Conservation (phyloP, 495 filamentous ascomycete species). For the Sordaria brevicollis region DNA sequence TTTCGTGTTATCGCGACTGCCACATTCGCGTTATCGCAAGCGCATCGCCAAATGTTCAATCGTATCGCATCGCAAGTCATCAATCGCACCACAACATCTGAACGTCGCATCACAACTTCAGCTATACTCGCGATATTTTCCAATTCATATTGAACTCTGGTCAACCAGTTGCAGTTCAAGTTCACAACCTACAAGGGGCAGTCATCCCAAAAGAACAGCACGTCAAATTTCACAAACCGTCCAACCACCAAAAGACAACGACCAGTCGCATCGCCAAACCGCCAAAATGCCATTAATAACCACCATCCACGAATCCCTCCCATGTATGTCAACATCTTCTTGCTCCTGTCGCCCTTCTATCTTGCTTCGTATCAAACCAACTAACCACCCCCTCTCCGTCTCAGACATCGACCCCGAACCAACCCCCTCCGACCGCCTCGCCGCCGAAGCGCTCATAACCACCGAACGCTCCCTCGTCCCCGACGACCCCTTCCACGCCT, state of each 20-base stretch:
- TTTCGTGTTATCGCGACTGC: not conserved
- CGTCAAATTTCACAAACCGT: not conserved
- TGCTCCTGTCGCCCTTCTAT: not conserved
- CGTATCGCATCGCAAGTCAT: not conserved
- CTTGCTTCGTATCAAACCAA: conserved; percentile 1
- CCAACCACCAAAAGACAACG: not conserved
- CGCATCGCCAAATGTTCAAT: not conserved
- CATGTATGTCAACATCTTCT: conserved; percentile 45
- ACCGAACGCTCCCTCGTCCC: conserved; percentile 45
- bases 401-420: conserved; percentile 66
- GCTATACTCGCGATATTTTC: not conserved
- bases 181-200: not conserved
- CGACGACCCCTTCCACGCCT: conserved; percentile 28
- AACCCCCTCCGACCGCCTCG: conserved; percentile 44
- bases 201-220: not conserved
- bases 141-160: not conserved
- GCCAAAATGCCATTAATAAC: conserved; percentile 56
- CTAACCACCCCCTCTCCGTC: conserved; percentile 12
- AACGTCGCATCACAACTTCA: not conserved
- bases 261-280: not conserved
- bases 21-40: not conserved
- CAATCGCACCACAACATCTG: not conserved
- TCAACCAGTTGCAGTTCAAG: not conserved
- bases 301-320: conserved; percentile 71
- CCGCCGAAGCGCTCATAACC: conserved; percentile 54